These are phyloP conservation scores for Cystobasidium pallidum DNA, from an alignment of 1,284 basidiomycete genomes.

Conservation along the genomic window DNA sequence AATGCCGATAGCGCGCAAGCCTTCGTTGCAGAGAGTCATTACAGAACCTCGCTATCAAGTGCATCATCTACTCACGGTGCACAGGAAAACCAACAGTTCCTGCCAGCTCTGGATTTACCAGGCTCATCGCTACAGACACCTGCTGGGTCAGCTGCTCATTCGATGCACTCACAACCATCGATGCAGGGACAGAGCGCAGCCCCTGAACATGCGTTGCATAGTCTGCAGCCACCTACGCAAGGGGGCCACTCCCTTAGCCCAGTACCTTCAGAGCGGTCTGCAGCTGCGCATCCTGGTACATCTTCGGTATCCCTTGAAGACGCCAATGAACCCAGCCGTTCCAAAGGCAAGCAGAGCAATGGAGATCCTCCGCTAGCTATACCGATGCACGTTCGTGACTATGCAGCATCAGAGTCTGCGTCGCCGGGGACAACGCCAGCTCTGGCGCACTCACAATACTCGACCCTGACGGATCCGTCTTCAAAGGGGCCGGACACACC, in stretches of 20 bases:
- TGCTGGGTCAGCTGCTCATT: background rate
- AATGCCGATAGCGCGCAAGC: conserved; percentile 8
- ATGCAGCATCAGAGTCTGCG: conserved; percentile 7
- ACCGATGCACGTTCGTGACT: conserved; percentile 1
- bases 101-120: conserved; percentile 23
- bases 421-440: conserved; percentile 15
- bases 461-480: conserved; percentile 1
- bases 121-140: conserved; percentile 6
- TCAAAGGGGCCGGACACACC: conserved; percentile 18
- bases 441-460: conserved; percentile 21
- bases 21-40: conserved; percentile 6
- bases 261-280: conserved; percentile 17
- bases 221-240: background rate
- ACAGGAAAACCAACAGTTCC: background rate
- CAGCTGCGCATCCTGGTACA: conserved; percentile 7
- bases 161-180: background rate
- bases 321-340: too few species aligned
- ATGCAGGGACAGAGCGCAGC: background rate
- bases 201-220: background rate
- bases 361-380: background rate
- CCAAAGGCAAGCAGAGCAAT: too few species aligned
- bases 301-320: background rate
- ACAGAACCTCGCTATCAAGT: background rate
- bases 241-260: conserved; percentile 11
- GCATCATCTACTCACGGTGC: background rate